phyloP scores from a whole-genome alignment of 129 eudicot species.

The Flaveria ramosissima region DNA sequence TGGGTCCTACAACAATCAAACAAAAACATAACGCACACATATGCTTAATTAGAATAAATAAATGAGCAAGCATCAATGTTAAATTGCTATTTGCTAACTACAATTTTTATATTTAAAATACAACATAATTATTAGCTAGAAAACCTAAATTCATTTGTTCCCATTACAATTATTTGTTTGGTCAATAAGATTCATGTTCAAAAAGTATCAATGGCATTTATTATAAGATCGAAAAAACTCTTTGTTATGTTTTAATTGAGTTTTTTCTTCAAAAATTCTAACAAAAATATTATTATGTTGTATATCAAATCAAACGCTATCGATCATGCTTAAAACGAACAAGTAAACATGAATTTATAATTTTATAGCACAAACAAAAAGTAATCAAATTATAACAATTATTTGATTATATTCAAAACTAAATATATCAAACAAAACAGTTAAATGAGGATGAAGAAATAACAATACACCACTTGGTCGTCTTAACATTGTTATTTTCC shows the following conservation, averaged over 20 bases:
- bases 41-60: background rate
- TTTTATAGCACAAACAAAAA: background rate
- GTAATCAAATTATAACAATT: too few species aligned
- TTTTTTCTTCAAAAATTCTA: too few species aligned
- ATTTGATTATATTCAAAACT: background rate
- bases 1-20: constrained; percentile 20
- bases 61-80: too few species aligned
- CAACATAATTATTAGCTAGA: background rate
- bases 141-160: background rate
- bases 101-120: background rate
- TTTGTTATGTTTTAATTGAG: too few species aligned
- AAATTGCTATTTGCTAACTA: too few species aligned
- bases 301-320: background rate
- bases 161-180: background rate
- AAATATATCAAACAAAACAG: background rate
- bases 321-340: background rate
- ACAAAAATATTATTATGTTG: background rate
- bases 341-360: background rate
- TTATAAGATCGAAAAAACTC: too few species aligned
- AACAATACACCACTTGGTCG: background rate
- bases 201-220: background rate
- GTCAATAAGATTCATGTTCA: background rate
- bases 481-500: constrained; percentile 10
- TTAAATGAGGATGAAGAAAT: background rate
- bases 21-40: constrained; percentile 4